Base-by-base conservation (phyloP, 805 yeast genomes). In the Candida fluviatilis region DNA sequence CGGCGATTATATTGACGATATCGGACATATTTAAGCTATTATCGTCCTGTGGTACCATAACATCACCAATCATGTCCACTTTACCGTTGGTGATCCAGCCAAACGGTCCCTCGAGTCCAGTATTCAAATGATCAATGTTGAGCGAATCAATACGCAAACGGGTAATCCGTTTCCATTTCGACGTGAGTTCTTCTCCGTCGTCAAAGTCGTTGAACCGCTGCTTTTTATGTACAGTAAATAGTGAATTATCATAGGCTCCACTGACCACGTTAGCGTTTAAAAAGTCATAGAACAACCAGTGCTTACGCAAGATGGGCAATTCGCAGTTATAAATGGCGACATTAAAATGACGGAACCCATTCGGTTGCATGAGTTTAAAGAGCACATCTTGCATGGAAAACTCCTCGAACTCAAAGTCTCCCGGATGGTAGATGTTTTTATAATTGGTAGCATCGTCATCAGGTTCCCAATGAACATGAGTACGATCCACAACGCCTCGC, bases 31-130 rank as follows among this genome's bases (percentile, higher is more conserved):
- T 70, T 34, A 73, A 58, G 30, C 73, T 78, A 24, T 76, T 75
- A 30, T 71, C 69, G 37, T 77, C 80, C 34, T 77, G 76, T 0
- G 95, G 95, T 2, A 89, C 80, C 73, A 82, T 77, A 13, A 91
- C 78, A 54, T 93, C 97, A 5, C 96, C 97, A 46, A 87, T 66
- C 81, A 93, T 82, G 59, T 93, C 97, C 16, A 91, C 98, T 36
- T 80, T 80, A 11, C 99, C 99, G 44, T 77, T 74, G 4, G 87
- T 80, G 39, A 93, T 91, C 99, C 99, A 93, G 5, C 98, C 97
- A 60, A 93, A 88, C 10, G 98, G 96, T 0, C 99, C 99, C 38
- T 81, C 80, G 40, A 86, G 74, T 0, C 97, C 98, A 1, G 86
- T 77, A 55, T 93, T 93, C 41, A 93, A 63, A 60, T 93, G 98